Base-by-base conservation (phyloP, 768 basidiomycete genomes). In the Lepiota brunneoincarnata region DNA sequence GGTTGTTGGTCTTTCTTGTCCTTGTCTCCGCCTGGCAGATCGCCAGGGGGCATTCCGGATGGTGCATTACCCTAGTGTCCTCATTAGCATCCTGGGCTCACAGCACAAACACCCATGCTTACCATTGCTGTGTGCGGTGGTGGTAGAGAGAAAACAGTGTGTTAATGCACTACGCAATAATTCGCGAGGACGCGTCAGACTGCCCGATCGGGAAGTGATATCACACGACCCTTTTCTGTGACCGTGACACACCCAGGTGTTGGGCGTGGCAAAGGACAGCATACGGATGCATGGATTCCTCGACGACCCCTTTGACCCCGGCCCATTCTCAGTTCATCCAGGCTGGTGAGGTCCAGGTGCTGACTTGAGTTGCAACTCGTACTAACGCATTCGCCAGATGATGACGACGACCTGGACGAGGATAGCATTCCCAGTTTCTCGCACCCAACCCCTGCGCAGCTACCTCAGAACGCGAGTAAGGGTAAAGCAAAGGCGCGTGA, bases 321-420 rank as follows among this genome's bases (percentile, higher is more conserved):
- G 79, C 84, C 14, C 79, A 74, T 51, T 86, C 88, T 5, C 89
- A 85, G 63, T 92, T 89, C 61, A 91, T 92, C 58, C 87, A 87
- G 75, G 86, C 89, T 65, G 90, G 90, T 81, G 56, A 53, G 68
- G 1, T 11, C n/a, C n/a, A n/a, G 3, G 3, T 24, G 0, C 2
- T n/a, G 12, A 18, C 36, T 42, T 18, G 17, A 5, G 9, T 1
- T 23, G n/a, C 31, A 36, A 51, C 7, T 54, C 7, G 34, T 35
- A 23, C 34, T 62, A 20, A 59, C 35, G 4, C 12, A 26, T 23
- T 24, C 28, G 12, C 36, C 36, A 51, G 89, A 91, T 61, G 87
- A 89, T 56, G 90, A 91, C 39, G 91, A 91, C 58, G 91, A 93
- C 67, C 66, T 91, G 43, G 84, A 91, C 68, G 91, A 93, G 63